Percentiles rank a stretch among this genome's conserved stretches.
phyloP scores from a whole-genome alignment of 805 yeast species.

The Brettanomyces bruxellensis region DNA sequence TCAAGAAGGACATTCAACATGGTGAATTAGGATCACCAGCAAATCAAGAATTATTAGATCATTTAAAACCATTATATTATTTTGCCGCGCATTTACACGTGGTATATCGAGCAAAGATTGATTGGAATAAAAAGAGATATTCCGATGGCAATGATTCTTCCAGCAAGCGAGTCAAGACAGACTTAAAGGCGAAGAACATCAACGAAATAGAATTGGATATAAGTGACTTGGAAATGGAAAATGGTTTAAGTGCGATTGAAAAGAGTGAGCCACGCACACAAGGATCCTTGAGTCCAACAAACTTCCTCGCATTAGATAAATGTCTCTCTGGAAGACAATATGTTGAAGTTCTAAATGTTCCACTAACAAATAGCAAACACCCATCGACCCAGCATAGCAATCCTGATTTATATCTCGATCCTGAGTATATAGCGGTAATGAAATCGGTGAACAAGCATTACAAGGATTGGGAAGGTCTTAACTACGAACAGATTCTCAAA shows the following conservation, averaged over 20 bases:
- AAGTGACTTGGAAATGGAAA: constrained; percentile 5
- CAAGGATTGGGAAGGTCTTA: constrained; percentile 6
- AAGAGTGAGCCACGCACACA: background rate
- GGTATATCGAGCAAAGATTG: constrained; percentile 48
- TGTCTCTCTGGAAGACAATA: constrained; percentile 59
- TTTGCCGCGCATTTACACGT: constrained; percentile 87
- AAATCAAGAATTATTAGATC: constrained; percentile 42
- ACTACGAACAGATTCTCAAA: constrained; percentile 5
- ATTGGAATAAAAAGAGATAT: constrained; percentile 9
- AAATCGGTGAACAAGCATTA: constrained; percentile 13
- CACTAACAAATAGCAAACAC: constrained; percentile 15
- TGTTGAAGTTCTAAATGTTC: constrained; percentile 42
- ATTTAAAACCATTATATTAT: constrained; percentile 66
- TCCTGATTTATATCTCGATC: constrained; percentile 24
- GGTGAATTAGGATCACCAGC: constrained; percentile 68
- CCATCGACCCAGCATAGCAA: constrained; percentile 13
- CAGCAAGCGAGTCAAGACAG: constrained; percentile 9
- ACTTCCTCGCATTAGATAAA: constrained; percentile 77
- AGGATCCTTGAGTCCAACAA: constrained; percentile 25
- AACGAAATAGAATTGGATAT: constrained; percentile 28
- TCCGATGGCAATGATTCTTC: constrained; percentile 11
- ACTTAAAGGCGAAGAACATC: constrained; percentile 8
- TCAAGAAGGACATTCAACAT: constrained; percentile 50
- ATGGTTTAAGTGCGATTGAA: background rate
- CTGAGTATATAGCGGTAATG: constrained; percentile 23